Evolutionary conservation across 352 stramenopile species (phyloP).

Genomic region (Pythium sukuiense): DNA sequence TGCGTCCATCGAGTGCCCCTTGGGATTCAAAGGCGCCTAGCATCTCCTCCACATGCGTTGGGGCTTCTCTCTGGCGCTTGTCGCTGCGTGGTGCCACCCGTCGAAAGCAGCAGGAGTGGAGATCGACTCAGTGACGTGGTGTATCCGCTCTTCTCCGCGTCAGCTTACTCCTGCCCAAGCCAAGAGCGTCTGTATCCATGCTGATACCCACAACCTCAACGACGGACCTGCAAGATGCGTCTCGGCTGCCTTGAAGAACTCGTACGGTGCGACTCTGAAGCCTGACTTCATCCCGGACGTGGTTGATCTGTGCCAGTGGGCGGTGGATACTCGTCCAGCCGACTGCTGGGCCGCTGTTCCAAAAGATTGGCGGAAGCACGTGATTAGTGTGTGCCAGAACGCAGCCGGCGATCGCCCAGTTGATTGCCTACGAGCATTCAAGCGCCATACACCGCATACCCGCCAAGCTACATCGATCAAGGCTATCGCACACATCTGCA

Average conservation of each 20-base stretch:
- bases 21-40: background rate
- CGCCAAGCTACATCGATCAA: constrained; percentile 1
- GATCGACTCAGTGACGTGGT: background rate
- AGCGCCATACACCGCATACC: constrained; percentile 4
- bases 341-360: constrained; percentile 41
- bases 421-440: constrained; percentile 37
- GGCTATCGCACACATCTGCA: constrained; percentile 13
- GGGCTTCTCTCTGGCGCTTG: background rate
- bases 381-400: constrained; percentile 37
- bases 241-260: background rate
- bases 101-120: background rate
- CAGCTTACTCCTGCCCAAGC: constrained; percentile 3
- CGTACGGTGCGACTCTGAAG: background rate
- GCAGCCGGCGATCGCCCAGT: constrained; percentile 33
- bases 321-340: constrained; percentile 25
- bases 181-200: constrained; percentile 13
- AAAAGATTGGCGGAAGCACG: constrained; percentile 13
- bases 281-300: background rate
- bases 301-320: constrained; percentile 9
- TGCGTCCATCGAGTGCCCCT: background rate
- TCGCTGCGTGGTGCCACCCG: background rate
- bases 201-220: background rate
- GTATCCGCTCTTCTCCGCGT: constrained; percentile 1
- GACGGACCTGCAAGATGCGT: constrained; percentile 21
- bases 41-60: background rate